A percentile compares a stretch with the other conserved stretches of the same genome.
phyloP scores from a whole-genome alignment of 441 rosid species.

The Jatropha multifida region DNA sequence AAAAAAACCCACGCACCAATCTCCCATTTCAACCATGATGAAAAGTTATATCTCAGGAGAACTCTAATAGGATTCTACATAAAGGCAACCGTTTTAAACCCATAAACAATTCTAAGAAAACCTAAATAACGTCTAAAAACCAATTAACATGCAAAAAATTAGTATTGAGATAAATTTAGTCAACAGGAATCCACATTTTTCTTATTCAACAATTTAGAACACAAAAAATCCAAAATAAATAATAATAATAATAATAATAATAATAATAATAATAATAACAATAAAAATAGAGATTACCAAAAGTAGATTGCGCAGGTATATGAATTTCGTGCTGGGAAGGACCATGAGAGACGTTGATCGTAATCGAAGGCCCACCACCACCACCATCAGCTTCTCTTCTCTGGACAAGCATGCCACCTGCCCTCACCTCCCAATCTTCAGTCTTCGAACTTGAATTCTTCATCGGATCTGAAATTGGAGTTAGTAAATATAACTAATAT shows the following conservation, averaged over 20 bases:
- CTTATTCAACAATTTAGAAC: not conserved
- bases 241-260: not conserved
- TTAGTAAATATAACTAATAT: no score
- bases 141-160: not conserved
- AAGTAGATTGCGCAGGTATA: constrained; percentile 51
- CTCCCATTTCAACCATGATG: no score
- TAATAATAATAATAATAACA: not conserved
- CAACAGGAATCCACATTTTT: not conserved
- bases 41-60: no score
- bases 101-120: no score
- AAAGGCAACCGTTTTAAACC: no score
- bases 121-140: no score
- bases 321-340: constrained; percentile 45
- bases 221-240: not conserved
- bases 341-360: constrained; percentile 47
- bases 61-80: no score
- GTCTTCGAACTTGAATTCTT: not conserved
- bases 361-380: constrained; percentile 34
- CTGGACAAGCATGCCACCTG: constrained; percentile 58
- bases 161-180: not conserved
- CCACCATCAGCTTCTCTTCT: constrained; percentile 41
- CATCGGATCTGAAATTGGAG: constrained; percentile 14
- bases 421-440: constrained; percentile 46
- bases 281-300: constrained; percentile 42
- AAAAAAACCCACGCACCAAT: no score